Conservation (phyloP, 169 alveolate species). For the Plasmodium falciparum region DNA sequence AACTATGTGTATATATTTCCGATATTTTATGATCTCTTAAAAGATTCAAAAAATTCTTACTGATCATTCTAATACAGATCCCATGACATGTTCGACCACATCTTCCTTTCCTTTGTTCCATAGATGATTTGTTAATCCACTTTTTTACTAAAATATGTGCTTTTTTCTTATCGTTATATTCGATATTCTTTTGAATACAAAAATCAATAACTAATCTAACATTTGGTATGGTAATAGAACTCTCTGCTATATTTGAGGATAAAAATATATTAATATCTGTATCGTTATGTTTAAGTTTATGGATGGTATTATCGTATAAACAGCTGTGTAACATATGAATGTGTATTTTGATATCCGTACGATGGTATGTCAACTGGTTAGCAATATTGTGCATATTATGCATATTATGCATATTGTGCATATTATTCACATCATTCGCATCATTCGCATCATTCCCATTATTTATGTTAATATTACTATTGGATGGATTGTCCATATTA, state of each 20-base stretch:
- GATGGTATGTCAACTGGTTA: too few species aligned
- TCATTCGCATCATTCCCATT: too few species aligned
- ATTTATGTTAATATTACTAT: neutral
- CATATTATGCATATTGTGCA: too few species aligned
- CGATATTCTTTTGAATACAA: conserved; percentile 49
- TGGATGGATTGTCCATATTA: neutral
- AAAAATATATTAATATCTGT: conserved; percentile 19
- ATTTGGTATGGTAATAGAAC: conserved; percentile 55
- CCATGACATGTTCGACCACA: conserved; percentile 69
- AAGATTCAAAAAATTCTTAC: conserved; percentile 27
- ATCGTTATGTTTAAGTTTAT: conserved; percentile 18
- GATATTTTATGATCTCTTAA: conserved; percentile 42
- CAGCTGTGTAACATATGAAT: conserved; percentile 56
- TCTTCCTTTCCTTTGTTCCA: conserved; percentile 64
- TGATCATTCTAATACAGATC: conserved; percentile 50
- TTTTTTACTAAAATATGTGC: conserved; percentile 36
- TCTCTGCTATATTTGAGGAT: conserved; percentile 43
- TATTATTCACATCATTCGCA: too few species aligned
- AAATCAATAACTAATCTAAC: conserved; percentile 52
- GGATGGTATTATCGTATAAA: conserved; percentile 28
- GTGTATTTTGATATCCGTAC: neutral
- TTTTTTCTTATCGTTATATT: conserved; percentile 25
- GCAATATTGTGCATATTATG: too few species aligned
- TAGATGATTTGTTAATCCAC: conserved; percentile 51
- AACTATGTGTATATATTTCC: conserved; percentile 47